phyloP scores from a whole-genome alignment of 345 rosid species.

The Eucalyptus viminalis region DNA sequence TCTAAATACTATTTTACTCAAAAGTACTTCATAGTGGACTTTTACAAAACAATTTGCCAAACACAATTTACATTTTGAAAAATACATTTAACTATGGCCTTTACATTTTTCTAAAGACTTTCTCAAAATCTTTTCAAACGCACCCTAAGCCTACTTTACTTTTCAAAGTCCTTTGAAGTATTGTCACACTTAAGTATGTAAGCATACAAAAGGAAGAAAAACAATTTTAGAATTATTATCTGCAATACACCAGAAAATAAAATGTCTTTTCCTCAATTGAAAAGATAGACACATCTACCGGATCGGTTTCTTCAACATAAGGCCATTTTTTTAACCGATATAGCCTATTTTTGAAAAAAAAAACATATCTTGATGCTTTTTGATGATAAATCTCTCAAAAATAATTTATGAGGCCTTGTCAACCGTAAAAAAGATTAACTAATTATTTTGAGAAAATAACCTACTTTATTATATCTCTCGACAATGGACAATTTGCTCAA shows the following conservation, averaged over 20 bases:
- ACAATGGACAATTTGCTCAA: background rate
- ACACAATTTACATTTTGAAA: no score
- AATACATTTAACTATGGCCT: no score
- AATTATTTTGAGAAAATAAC: background rate
- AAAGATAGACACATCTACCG: background rate
- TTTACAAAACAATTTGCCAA: no score
- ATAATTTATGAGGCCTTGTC: background rate
- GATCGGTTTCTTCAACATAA: background rate
- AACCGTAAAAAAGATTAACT: no score
- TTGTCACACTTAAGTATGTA: background rate
- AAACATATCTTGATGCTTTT: background rate
- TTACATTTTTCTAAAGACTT: no score
- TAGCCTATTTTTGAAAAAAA: no score
- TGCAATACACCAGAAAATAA: no score
- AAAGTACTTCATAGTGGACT: rapidly evolving
- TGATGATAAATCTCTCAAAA: background rate
- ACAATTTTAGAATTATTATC: background rate
- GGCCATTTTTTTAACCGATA: background rate
- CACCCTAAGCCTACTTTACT: background rate
- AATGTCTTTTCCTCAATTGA: background rate
- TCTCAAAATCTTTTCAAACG: rapidly evolving
- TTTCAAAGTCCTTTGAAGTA: background rate
- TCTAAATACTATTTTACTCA: no score
- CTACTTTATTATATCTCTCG: background rate
- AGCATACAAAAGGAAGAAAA: background rate